These are phyloP conservation scores for Ogataea salicorniae DNA, from an alignment of 805 yeast genomes.

Conservation along the genomic window DNA sequence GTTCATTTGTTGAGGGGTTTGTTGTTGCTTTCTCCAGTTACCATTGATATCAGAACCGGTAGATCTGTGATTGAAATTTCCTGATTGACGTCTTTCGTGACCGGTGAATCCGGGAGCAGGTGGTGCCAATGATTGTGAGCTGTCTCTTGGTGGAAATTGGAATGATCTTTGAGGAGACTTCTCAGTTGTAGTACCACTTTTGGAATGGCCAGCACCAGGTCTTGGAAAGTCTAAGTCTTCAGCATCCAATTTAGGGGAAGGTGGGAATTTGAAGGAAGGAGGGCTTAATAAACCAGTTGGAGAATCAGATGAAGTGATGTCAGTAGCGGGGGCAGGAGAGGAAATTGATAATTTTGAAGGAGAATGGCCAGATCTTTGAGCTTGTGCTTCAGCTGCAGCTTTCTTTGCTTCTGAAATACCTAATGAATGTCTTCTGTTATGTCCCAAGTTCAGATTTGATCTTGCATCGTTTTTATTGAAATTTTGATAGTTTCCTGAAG, in stretches of 20 bases:
- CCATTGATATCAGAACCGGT: conserved; percentile 44
- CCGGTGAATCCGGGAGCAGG: conserved; percentile 49
- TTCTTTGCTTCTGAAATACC: conserved; percentile 90
- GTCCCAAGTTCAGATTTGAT: conserved; percentile 50
- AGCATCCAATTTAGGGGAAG: conserved; percentile 21
- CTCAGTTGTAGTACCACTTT: conserved; percentile 31
- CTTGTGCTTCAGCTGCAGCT: conserved; percentile 91
- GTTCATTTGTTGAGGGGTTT: conserved; percentile 2
- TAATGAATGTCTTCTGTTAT: conserved; percentile 84
- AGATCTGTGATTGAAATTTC: conserved; percentile 34
- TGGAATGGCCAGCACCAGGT: conserved; percentile 13
- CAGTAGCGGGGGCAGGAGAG: conserved; percentile 5
- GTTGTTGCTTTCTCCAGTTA: conserved; percentile 63
- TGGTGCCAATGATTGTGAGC: conserved; percentile 35
- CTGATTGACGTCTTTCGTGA: conserved; percentile 39
- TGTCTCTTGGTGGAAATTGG: conserved; percentile 60
- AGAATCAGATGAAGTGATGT: conserved; percentile 2
- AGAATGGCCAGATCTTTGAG: conserved; percentile 48
- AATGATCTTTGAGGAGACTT: conserved; percentile 44
- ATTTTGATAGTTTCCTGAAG: conserved; percentile 20
- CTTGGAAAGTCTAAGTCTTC: conserved; percentile 6
- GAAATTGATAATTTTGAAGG: conserved; percentile 27
- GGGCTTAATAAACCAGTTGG: conserved; percentile 18
- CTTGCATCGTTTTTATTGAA: conserved; percentile 17
- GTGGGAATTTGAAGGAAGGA: conserved; percentile 54